Percentiles rank a stretch among this genome's conserved stretches.
Conservation (phyloP, 2,329 filamentous ascomycete genomes). For the Arthrobotrys sphaeroides region DNA sequence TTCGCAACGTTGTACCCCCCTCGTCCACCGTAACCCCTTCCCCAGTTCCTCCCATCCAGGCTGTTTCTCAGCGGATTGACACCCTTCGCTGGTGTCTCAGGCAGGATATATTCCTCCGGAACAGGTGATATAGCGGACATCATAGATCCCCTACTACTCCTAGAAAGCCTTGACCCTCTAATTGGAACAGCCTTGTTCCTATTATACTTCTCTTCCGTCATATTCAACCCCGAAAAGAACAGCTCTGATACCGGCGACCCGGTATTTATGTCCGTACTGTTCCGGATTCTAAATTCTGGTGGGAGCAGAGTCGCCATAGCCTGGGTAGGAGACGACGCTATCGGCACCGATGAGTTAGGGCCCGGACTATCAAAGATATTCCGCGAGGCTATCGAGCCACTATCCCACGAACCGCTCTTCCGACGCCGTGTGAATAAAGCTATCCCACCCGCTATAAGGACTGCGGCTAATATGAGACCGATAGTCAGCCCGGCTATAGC, state of each 20-base stretch:
- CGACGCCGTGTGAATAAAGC: neutral
- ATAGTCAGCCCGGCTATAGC: conserved; percentile 30
- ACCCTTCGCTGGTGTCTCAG: conserved; percentile 19
- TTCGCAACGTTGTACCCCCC: conserved; percentile 31
- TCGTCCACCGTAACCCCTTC: conserved; percentile 40
- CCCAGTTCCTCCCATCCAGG: conserved; percentile 32
- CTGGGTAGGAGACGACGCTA: conserved; percentile 7
- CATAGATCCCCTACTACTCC: conserved; percentile 30
- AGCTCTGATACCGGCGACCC: conserved; percentile 33
- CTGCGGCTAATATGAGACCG: conserved; percentile 3
- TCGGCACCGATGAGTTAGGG: neutral
- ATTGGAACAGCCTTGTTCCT: neutral
- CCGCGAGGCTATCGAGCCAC: neutral
- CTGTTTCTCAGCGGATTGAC: neutral
- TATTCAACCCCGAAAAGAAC: conserved; percentile 43
- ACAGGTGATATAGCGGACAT: conserved; percentile 28
- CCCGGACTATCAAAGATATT: neutral
- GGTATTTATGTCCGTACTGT: neutral
- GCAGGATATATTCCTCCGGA: conserved; percentile 39
- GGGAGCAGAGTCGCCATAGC: conserved; percentile 3
- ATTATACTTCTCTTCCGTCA: conserved; percentile 17
- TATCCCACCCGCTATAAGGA: neutral
- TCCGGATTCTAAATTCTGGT: neutral
- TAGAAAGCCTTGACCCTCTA: conserved; percentile 18
- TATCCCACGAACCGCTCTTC: neutral